phyloP scores from a whole-genome alignment of 2,329 filamentous ascomycete species.

The Diaporthe humulicola region DNA sequence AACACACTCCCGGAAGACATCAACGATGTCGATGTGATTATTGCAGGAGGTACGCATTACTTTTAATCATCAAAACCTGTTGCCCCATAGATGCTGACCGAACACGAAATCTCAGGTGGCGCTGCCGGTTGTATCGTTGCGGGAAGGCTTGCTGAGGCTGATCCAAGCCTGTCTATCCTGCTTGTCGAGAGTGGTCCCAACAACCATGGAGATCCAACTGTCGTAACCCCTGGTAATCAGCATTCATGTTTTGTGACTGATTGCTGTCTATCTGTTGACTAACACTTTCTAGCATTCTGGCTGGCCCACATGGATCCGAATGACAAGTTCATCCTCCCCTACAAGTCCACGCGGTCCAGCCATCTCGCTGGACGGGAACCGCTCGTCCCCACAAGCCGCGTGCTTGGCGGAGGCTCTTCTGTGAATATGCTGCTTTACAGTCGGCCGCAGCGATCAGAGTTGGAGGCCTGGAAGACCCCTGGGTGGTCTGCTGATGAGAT shows the following conservation, averaged over 20 bases:
- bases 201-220: constrained; percentile 61
- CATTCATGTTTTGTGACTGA: no score
- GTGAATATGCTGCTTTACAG: constrained; percentile 60
- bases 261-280: no score
- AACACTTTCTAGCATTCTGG: constrained; percentile 65
- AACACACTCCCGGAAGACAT: constrained; percentile 46
- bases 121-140: constrained; percentile 63
- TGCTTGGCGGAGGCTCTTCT: constrained; percentile 66
- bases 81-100: not conserved
- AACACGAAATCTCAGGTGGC: constrained; percentile 51
- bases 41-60: constrained; percentile 64
- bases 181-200: constrained; percentile 67
- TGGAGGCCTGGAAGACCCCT: constrained; percentile 45
- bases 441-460: constrained; percentile 49
- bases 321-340: constrained; percentile 60
- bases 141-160: constrained; percentile 62
- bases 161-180: constrained; percentile 62
- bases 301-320: constrained; percentile 60
- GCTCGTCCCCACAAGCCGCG: constrained; percentile 53
- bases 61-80: not conserved
- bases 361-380: constrained; percentile 58
- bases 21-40: constrained; percentile 63
- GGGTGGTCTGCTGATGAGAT: constrained; percentile 52
- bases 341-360: constrained; percentile 59
- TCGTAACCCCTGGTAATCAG: no score